Conservation (phyloP, 306 rosid genomes). For the Echinosophora koreensis region DNA sequence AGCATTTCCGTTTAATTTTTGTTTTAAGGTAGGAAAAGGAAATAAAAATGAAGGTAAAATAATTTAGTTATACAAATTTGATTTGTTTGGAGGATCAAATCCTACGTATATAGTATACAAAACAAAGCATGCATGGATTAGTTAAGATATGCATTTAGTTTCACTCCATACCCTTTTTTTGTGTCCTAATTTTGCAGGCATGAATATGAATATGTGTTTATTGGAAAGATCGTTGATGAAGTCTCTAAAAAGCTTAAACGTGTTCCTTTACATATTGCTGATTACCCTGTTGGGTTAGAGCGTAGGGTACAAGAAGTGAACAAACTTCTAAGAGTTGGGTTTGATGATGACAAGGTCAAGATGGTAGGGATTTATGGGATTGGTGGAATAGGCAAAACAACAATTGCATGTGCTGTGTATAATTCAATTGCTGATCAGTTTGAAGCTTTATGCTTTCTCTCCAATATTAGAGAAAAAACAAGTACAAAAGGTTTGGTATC, state of each 20-base stretch:
- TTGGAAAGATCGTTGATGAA: neutral
- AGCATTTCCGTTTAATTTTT: too few relatives aligned
- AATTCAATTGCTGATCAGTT: constrained; percentile 3
- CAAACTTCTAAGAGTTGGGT: neutral
- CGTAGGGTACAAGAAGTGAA: neutral
- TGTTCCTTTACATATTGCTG: constrained; percentile 9
- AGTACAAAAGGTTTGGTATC: neutral
- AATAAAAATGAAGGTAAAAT: neutral
- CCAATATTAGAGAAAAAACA: constrained; percentile 32
- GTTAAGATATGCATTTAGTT: neutral
- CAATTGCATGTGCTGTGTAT: constrained; percentile 20
- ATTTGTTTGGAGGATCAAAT: neutral
- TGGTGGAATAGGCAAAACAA: constrained; percentile 37
- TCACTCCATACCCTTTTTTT: neutral
- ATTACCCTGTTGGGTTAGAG: constrained; percentile 15
- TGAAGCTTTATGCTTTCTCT: constrained; percentile 1
- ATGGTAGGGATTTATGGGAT: constrained; percentile 38
- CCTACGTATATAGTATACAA: neutral
- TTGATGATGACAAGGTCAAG: neutral
- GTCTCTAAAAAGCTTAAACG: neutral
- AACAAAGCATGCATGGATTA: neutral
- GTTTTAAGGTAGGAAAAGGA: too few relatives aligned
- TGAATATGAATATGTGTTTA: constrained; percentile 13
- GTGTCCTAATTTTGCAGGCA: neutral
- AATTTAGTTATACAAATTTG: neutral